phyloP scores from a whole-genome alignment of 179 eudicot genomes.

The Corrigiola litoralis region DNA sequence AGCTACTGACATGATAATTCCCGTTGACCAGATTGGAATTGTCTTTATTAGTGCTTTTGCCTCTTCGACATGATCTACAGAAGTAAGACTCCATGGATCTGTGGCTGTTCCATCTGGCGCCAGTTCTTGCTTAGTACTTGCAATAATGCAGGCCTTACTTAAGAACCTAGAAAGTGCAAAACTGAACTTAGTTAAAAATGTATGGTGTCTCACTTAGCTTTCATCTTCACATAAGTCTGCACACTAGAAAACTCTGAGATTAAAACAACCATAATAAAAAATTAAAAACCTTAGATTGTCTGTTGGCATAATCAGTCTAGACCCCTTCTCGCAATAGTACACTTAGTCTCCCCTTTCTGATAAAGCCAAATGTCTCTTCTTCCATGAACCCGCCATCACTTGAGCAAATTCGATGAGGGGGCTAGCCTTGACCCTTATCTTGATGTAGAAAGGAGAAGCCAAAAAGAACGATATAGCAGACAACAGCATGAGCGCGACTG shows the following conservation, averaged over 20 bases:
- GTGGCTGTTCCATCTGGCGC: conserved; percentile 23
- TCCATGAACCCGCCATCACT: conserved; percentile 42
- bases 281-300: too few species aligned
- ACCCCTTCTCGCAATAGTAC: conserved; percentile 27
- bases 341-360: not conserved
- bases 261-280: too few species aligned
- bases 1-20: conserved; percentile 33
- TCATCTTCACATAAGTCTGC: not conserved
- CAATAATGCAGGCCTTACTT: conserved; percentile 55
- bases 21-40: conserved; percentile 61
- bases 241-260: not conserved
- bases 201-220: not conserved
- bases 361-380: conserved; percentile 23
- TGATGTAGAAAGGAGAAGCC: conserved; percentile 49
- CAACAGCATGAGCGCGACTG: conserved; percentile 41
- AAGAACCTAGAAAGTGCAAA: conserved; percentile 31
- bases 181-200: not conserved
- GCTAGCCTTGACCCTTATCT: conserved; percentile 29
- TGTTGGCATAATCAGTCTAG: not conserved
- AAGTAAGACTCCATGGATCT: conserved; percentile 42
- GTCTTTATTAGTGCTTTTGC: conserved; percentile 46
- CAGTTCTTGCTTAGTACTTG: conserved; percentile 21
- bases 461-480: conserved; percentile 37
- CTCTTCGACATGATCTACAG: conserved; percentile 54
- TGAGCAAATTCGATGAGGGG: conserved; percentile 34